These are phyloP conservation scores for Nemania serpens DNA, from an alignment of 2,329 filamentous ascomycete species.

Conservation along the genomic window DNA sequence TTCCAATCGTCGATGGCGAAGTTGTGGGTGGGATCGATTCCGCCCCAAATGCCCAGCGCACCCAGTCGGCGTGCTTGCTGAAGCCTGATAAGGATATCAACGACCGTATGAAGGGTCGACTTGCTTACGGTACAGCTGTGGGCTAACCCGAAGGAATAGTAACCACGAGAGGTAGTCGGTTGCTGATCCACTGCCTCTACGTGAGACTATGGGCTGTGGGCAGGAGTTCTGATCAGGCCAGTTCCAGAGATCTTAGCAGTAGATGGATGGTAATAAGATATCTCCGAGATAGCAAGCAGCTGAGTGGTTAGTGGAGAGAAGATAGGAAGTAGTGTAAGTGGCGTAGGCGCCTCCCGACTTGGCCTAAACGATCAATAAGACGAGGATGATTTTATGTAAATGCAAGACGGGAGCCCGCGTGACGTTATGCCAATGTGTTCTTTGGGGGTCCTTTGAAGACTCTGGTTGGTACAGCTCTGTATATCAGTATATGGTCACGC, in stretches of 20 bases:
- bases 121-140: conserved; percentile 21
- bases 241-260: neutral
- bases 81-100: conserved; percentile 16
- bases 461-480: conserved; percentile 15
- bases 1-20: conserved; percentile 23
- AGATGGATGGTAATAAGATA: conserved; percentile 20
- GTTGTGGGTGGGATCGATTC: conserved; percentile 25
- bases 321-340: neutral
- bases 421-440: conserved; percentile 18
- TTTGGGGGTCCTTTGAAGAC: conserved; percentile 16
- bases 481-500: conserved; percentile 2
- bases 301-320: conserved; percentile 12
- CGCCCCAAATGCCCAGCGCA: conserved; percentile 4
- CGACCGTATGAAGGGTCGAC: conserved; percentile 8
- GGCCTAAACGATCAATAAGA: conserved; percentile 2
- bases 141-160: conserved; percentile 6
- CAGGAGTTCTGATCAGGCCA: conserved; percentile 7
- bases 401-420: conserved; percentile 18
- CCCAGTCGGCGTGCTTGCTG: conserved; percentile 7
- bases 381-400: conserved; percentile 9
- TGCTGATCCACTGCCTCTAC: conserved; percentile 18
- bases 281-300: conserved; percentile 10
- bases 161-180: conserved; percentile 11
- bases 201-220: conserved; percentile 18
- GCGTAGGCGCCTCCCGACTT: neutral